Conservation (phyloP, 2,329 filamentous ascomycete species). For the Biscogniauxia mediterranea region DNA sequence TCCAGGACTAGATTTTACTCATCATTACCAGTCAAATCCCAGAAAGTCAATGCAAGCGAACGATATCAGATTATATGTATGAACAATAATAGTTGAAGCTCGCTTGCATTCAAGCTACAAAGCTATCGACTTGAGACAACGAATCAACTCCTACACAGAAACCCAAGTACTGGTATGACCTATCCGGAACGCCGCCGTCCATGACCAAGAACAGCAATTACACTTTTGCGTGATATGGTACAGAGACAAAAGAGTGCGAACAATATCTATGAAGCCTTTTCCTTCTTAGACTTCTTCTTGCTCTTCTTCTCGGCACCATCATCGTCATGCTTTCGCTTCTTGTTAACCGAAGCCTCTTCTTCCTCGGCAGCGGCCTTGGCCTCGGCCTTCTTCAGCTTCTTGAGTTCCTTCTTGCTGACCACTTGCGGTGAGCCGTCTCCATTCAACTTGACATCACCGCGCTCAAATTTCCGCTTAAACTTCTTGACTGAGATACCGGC, state of each 20-base stretch:
- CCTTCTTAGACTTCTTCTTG: slow-evolving; percentile 66
- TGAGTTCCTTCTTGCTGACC: slow-evolving; percentile 73
- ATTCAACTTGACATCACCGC: slow-evolving; percentile 68
- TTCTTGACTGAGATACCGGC: slow-evolving; percentile 71
- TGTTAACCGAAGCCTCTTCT: slow-evolving; percentile 44
- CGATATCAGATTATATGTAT: not conserved
- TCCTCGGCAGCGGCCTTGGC: slow-evolving; percentile 51
- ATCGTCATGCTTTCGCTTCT: slow-evolving; percentile 72
- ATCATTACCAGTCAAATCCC: no score
- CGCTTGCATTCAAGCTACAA: slow-evolving; percentile 12
- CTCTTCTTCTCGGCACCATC: slow-evolving; percentile 57
- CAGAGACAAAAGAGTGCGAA: slow-evolving; percentile 23
- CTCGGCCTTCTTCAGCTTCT: slow-evolving; percentile 66
- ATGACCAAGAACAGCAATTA: slow-evolving; percentile 21
- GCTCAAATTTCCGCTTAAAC: slow-evolving; percentile 76
- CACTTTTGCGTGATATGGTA: slow-evolving; percentile 28
- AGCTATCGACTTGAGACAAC: slow-evolving; percentile 21
- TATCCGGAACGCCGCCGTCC: slow-evolving; percentile 30
- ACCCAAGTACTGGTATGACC: slow-evolving; percentile 28
- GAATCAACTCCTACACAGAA: slow-evolving; percentile 27
- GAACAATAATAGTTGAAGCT: not conserved
- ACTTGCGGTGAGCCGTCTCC: slow-evolving; percentile 64
- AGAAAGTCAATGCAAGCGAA: not conserved
- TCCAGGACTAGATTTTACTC: no score
- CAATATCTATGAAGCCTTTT: slow-evolving; percentile 50